These are phyloP conservation scores for Hibiscus syriacus DNA, from an alignment of 345 rosid species.

Conservation along the genomic window DNA sequence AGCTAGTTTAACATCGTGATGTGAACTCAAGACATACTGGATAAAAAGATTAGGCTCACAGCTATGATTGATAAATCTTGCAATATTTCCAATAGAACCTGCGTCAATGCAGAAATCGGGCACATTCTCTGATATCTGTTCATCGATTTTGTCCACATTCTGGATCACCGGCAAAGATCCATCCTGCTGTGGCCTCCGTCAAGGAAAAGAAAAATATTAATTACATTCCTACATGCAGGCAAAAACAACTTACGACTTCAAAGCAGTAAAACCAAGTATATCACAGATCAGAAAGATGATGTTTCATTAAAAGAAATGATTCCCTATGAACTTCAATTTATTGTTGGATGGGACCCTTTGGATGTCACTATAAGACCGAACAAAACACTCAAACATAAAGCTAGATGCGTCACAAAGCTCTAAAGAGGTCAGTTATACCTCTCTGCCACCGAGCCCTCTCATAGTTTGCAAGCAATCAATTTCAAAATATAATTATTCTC, in stretches of 20 bases:
- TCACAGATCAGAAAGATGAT: background rate
- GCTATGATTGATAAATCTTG: too few relatives aligned
- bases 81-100: too few relatives aligned
- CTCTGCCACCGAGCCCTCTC: constrained; percentile 80
- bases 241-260: background rate
- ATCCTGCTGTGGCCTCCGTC: constrained; percentile 72
- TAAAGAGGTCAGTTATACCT: constrained; percentile 30
- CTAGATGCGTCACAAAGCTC: background rate
- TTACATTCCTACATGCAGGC: background rate
- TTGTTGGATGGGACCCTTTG: background rate
- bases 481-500: constrained; percentile 75
- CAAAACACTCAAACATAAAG: background rate
- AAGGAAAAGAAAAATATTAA: constrained; percentile 8
- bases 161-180: constrained; percentile 23
- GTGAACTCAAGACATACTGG: constrained; percentile 70
- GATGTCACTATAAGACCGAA: background rate
- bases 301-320: background rate
- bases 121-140: constrained; percentile 37
- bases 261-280: background rate
- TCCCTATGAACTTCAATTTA: background rate
- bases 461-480: constrained; percentile 94
- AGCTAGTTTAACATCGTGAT: too few relatives aligned
- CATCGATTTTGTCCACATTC: constrained; percentile 22
- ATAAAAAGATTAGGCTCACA: constrained; percentile 88
- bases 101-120: constrained; percentile 97